These are phyloP conservation scores for Rhamnella rubrinervis DNA, from an alignment of 331 rosid genomes.

Conservation along the genomic window DNA sequence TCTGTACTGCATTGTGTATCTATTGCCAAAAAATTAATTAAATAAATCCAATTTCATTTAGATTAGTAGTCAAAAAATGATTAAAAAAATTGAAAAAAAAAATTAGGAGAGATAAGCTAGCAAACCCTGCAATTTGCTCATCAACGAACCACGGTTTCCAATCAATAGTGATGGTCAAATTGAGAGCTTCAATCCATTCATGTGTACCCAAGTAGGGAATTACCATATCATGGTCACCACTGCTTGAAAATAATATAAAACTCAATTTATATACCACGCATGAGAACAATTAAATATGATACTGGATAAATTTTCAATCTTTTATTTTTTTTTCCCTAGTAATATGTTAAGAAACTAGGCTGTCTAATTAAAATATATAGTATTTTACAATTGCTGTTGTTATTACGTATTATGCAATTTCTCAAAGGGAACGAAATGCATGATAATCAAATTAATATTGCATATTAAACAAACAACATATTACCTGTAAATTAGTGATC, in stretches of 20 bases:
- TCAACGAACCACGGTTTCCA: slow-evolving; percentile 28
- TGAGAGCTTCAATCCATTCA: slow-evolving; percentile 22
- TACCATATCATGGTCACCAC: slow-evolving; percentile 14
- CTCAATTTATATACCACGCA: background rate
- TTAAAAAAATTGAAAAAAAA: no score
- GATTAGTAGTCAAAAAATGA: no score
- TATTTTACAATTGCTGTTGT: no score
- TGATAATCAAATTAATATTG: background rate
- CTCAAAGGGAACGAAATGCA: background rate
- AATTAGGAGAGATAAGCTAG: background rate
- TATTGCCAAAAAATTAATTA: background rate
- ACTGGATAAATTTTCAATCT: background rate
- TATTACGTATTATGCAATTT: no score
- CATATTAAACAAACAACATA: background rate
- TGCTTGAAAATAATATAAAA: background rate
- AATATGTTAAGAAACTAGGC: no score
- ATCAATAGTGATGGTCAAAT: background rate
- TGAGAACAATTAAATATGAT: background rate
- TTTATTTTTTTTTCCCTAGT: no score
- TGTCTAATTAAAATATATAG: no score
- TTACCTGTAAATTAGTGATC: background rate
- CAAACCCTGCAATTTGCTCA: slow-evolving; percentile 16
- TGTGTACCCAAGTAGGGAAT: slow-evolving; percentile 9
- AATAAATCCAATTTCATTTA: background rate
- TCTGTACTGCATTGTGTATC: slow-evolving; percentile 14